Conservation (phyloP, 2,329 filamentous ascomycete species). For the Saccharata proteae region DNA sequence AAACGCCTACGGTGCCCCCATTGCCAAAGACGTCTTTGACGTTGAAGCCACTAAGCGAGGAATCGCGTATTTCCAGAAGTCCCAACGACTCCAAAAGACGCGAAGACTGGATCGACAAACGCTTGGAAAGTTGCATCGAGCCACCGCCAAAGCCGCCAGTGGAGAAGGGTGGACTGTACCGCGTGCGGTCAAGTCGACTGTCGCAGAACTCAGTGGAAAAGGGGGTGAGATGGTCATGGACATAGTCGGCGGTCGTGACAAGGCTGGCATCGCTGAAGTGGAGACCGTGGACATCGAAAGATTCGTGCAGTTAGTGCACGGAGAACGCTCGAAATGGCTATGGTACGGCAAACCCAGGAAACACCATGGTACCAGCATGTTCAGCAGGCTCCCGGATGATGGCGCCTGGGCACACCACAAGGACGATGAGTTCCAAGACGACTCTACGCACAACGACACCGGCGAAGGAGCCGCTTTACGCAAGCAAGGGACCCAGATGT, state of each 20-base stretch:
- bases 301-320: constrained; percentile 66
- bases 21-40: constrained; percentile 87
- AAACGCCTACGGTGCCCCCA: constrained; percentile 70
- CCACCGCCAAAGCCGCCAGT: constrained; percentile 81
- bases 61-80: constrained; percentile 81
- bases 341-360: constrained; percentile 86
- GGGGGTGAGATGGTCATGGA: constrained; percentile 89
- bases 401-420: constrained; percentile 19
- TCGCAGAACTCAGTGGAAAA: constrained; percentile 86
- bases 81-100: constrained; percentile 66
- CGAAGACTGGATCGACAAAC: constrained; percentile 74
- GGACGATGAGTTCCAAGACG: constrained; percentile 32
- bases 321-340: constrained; percentile 81
- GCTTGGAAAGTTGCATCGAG: constrained; percentile 63
- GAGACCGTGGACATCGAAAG: constrained; percentile 83
- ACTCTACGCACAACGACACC: constrained; percentile 40
- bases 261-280: constrained; percentile 80
- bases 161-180: constrained; percentile 88
- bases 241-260: constrained; percentile 75
- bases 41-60: constrained; percentile 69
- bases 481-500: constrained; percentile 16
- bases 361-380: constrained; percentile 25
- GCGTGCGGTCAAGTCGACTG: constrained; percentile 86
- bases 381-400: constrained; percentile 25
- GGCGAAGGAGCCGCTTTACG: constrained; percentile 15